Evolutionary conservation across 192 early-diverging fungal genomes (phyloP).

Genomic region (Backusella sp.): DNA sequence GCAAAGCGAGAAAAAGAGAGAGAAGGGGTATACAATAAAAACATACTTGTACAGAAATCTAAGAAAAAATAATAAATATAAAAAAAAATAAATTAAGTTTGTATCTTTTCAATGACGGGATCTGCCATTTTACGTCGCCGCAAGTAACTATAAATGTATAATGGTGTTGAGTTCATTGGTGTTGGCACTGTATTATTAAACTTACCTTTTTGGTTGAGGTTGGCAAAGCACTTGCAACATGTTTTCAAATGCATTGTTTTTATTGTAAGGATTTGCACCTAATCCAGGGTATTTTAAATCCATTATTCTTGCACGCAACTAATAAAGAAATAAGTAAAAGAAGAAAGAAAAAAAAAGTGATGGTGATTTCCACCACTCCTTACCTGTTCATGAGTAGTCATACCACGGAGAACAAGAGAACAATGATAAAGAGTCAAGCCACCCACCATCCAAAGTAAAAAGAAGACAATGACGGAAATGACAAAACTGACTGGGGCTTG

Average conservation of each 20-base stretch:
- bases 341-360: background rate
- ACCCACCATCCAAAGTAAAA: slow-evolving; percentile 67
- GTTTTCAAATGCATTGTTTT: slow-evolving; percentile 19
- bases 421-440: slow-evolving; percentile 78
- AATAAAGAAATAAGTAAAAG: background rate
- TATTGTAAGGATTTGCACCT: slow-evolving; percentile 24
- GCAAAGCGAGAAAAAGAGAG: background rate
- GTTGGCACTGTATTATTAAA: background rate
- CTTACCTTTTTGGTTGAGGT: slow-evolving; percentile 33
- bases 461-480: slow-evolving; percentile 60
- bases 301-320: slow-evolving; percentile 19
- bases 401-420: slow-evolving; percentile 63
- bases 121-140: slow-evolving; percentile 24
- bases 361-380: background rate
- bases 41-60: background rate
- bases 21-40: background rate
- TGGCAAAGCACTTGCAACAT: slow-evolving; percentile 28
- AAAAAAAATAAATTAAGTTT: background rate
- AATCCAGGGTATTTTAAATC: slow-evolving; percentile 7
- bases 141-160: slow-evolving; percentile 17
- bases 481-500: slow-evolving; percentile 44
- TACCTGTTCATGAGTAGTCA: slow-evolving; percentile 92
- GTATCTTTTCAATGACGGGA: slow-evolving; percentile 3
- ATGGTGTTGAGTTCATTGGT: background rate
- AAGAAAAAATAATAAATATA: background rate